Base-by-base conservation (phyloP, 192 early-diverging fungal species). In the Backusella parvicylindrica region DNA sequence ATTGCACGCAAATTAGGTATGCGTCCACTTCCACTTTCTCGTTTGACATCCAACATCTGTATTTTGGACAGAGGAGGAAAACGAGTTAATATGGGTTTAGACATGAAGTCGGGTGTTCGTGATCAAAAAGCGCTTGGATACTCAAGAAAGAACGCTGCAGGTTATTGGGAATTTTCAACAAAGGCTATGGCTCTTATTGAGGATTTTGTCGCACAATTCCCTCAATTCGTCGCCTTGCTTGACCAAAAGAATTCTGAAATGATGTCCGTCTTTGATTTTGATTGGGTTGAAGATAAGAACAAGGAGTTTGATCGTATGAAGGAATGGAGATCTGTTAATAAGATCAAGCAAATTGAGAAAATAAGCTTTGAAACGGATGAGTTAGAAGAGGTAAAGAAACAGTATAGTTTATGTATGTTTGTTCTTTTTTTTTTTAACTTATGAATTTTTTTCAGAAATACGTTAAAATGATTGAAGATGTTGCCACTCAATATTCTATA, bases 41-140 rank as follows among this genome's bases (percentile, higher is more conserved):
- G 94, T 70, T 81, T 99, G 38, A 94, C 96, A 0, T 95, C 97
- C 1, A 89, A 89, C 21, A 86, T 98, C 56, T 84, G 86, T 49
- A 90, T 96, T n/a, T 79, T 83, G 69, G 87, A 87, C 65, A 74
- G 75, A 13, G 80, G 84, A 2, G 88, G 91, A 35, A 85, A 90
- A 23, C 79, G 85, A 12, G 47, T 89, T 32, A 94, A 95, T 66
- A 75, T 98, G 32, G 98, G 98, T 1, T 85, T 99, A 36, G 92
- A 92, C 73, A 86, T 99, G 64, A 98, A 98, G 75, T 98, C 96
- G 77, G 97, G 98, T 64, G 87, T 85, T 8, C 92, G 93, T 76
- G 87, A 89, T 56, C 86, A 92, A 66, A 98, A 98, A 77, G 97
- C 95, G 0, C 71, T 94, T 4, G 97, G 96, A 2, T 97, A 96